Evolutionary conservation across 2,329 filamentous ascomycete species (phyloP), one percentile per base, ranked within the genome.

Genomic region (Helminthosporium solani): DNA sequence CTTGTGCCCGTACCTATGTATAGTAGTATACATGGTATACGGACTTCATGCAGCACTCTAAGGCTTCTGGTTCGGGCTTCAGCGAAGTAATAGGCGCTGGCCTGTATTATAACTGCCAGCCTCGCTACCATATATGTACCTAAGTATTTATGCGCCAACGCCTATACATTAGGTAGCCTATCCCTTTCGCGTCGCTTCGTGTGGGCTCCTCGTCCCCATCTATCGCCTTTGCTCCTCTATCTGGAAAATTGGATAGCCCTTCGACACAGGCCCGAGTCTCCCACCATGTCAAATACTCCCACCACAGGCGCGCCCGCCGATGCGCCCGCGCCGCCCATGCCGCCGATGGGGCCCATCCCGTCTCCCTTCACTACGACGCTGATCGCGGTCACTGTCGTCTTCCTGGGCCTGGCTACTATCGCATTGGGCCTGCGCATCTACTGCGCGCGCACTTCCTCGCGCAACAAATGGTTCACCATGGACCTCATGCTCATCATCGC

Each of bases 341-440:
- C 23, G 23, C 23, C 23, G 6, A 9, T 25, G 23, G 6, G 6
- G 23, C 23, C 23, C 23, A 9, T 25, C 5, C 35, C 35, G 35
- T 37, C 35, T 7, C 35, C 35, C 19, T 37, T 23, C 35, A 37
- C 35, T 19, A 37, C 35, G 16, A 37, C 35, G 8, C 35, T 37
- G 16, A 19, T 37, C 35, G 20, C 35, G 35, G 35, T 37, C 35
- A 20, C 23, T 19, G 19, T 37, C 18, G 35, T 37, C 16, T 37
- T 37, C 23, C 23, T 25, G 23, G 23, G 23, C 23, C 33, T 35
- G 33, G 33, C 33, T 9, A 35, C 33, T 15, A 9, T 35, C 33
- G 15, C 33, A 35, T 35, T 35, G 33, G 33, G 33, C 14, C 33
- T 35, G 33, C 33, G 33, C 33, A 9, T 35, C 11, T 35, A 35